A percentile compares a stretch with the other conserved stretches of the same genome.
These are phyloP conservation scores for Gentiana straminea DNA, from an alignment of 257 asterid genomes.

Conservation along the genomic window DNA sequence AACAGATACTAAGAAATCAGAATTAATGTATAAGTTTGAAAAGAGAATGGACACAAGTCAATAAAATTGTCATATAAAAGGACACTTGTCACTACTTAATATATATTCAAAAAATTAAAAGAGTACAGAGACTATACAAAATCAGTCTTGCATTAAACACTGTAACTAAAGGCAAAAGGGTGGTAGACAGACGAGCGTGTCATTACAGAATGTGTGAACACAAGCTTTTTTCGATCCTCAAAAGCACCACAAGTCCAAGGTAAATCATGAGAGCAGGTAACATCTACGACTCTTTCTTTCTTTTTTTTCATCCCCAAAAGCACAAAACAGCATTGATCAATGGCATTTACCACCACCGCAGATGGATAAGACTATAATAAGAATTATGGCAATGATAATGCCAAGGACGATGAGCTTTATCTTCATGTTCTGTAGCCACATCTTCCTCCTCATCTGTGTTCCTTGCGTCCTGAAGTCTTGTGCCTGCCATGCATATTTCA, in stretches of 20 bases:
- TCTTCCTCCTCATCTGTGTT: constrained; percentile 81
- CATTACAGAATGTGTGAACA: constrained; percentile 3
- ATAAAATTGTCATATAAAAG: too few relatives aligned
- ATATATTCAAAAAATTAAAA: constrained; percentile 26
- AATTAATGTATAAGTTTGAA: too few relatives aligned
- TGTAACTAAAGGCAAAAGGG: constrained; percentile 11
- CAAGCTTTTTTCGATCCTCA: constrained; percentile 11
- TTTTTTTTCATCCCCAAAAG: not conserved
- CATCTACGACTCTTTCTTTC: too few relatives aligned
- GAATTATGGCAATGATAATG: constrained; percentile 74
- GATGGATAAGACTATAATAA: constrained; percentile 72
- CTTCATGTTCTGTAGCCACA: constrained; percentile 96
- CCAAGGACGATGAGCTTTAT: constrained; percentile 88
- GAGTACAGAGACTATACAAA: constrained; percentile 41
- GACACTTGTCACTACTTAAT: not conserved
- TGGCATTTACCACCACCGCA: constrained; percentile 79
- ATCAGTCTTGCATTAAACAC: constrained; percentile 28
- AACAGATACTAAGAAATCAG: too few relatives aligned
- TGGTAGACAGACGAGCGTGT: constrained; percentile 16
- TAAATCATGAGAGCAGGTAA: constrained; percentile 2
- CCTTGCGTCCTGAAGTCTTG: constrained; percentile 97
- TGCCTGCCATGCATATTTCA: constrained; percentile 33
- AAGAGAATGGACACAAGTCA: too few relatives aligned
- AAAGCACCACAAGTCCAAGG: constrained; percentile 18
- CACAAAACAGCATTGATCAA: constrained; percentile 5